These are phyloP conservation scores for Skeletonema grethae DNA, from an alignment of 108 stramenopile species.

Conservation along the genomic window DNA sequence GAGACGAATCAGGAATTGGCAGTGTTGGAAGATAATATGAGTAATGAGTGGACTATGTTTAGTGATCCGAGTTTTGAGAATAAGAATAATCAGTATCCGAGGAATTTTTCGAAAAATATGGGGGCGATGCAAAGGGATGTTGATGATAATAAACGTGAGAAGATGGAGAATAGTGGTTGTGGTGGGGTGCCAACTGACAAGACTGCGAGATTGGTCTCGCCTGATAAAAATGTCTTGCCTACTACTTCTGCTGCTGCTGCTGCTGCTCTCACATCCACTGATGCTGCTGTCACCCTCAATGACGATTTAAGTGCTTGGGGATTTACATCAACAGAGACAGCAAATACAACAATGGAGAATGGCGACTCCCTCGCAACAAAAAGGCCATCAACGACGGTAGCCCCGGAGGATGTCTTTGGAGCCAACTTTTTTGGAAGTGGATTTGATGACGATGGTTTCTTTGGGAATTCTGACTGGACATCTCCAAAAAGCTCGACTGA, in stretches of 20 bases:
- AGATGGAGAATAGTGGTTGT: not conserved
- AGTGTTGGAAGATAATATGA: conserved; percentile 2
- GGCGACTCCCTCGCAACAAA: not conserved
- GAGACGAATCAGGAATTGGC: not conserved
- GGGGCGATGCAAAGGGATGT: conserved; percentile 4
- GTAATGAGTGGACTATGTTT: conserved; percentile 7
- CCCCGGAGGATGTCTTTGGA: not conserved
- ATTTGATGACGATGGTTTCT: conserved; percentile 4
- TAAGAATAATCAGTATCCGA: not conserved
- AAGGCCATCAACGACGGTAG: not conserved
- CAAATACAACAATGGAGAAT: not conserved
- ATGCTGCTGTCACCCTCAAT: not conserved
- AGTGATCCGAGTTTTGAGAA: conserved; percentile 4
- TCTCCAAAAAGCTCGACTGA: not conserved
- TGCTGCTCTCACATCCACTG: not conserved
- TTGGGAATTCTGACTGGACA: not conserved
- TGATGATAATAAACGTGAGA: not conserved
- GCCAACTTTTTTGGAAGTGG: not conserved
- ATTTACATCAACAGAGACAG: not conserved
- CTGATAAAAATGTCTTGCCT: not conserved
- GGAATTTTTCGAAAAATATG: not conserved
- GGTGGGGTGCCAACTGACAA: not conserved
- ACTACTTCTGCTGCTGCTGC: not conserved
- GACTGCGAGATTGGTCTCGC: conserved; percentile 1
- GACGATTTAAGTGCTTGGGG: conserved; percentile 7